Conservation (phyloP, 2,329 filamentous ascomycete species). For the Purpureocillium takamizusanense region DNA sequence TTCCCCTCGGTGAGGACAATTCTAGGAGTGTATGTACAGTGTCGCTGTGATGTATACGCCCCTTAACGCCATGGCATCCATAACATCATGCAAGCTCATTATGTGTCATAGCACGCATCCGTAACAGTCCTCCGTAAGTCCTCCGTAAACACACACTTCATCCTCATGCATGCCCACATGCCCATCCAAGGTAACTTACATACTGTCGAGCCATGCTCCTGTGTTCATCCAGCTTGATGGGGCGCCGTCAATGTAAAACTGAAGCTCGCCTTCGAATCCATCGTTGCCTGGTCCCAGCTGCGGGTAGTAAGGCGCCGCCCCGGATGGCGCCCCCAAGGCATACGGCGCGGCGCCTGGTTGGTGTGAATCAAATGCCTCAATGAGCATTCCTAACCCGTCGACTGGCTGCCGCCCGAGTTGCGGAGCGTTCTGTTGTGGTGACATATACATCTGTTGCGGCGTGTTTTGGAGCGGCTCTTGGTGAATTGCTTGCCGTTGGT, state of each 20-base stretch:
- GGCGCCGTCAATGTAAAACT: conserved; percentile 31
- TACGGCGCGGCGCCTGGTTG: conserved; percentile 10
- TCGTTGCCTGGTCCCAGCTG: conserved; percentile 27
- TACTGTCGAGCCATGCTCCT: conserved; percentile 7
- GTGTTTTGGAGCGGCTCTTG: conserved; percentile 9
- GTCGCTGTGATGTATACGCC: no score
- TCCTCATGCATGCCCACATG: no score
- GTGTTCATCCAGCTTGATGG: conserved; percentile 6
- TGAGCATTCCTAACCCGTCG: conserved; percentile 30
- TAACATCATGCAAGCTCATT: background rate
- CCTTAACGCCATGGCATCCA: no score
- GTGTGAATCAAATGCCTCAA: conserved; percentile 29
- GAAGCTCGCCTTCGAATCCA: conserved; percentile 37
- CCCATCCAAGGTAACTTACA: background rate
- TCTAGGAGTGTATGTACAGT: no score
- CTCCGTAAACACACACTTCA: no score
- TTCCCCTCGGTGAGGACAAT: no score
- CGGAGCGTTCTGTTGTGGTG: conserved; percentile 8
- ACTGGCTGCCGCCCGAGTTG: conserved; percentile 11
- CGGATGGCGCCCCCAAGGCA: background rate
- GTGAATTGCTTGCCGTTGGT: conserved; percentile 6
- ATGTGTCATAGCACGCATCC: background rate
- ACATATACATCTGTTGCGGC: conserved; percentile 5
- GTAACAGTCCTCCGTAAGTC: background rate
- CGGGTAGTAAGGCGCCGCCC: conserved; percentile 2